Evolutionary conservation across 1,139 yeast genomes (phyloP), one percentile per base, ranked within the genome.

Genomic region (Nematodospora anomalae): DNA sequence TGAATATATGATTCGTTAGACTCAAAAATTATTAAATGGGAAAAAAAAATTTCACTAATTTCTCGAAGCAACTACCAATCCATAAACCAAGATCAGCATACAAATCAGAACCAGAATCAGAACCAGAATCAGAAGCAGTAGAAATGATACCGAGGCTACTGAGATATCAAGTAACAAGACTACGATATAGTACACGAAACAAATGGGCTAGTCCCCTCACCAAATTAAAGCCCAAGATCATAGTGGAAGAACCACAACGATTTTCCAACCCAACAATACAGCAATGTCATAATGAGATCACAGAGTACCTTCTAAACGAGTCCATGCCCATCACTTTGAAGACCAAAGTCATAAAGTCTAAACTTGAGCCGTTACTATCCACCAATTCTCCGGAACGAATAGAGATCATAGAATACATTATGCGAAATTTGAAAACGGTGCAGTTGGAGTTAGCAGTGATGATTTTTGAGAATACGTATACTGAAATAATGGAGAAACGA

Each of bases 231-330:
- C 24, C 30, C 5, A 30, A 35, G 15, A 9, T 28, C 18, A 32
- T 37, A 26, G 30, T 42, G n/a, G 46, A 43, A 25, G 42, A 37
- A 27, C 43, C 43, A 2, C 9, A 26, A 16, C 7, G 15, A 12
- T 41, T 34, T 20, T 9, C 32, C n/a, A 32, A 39, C 26, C 28
- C 32, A n/a, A 29, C 6, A 6, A 16, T 38, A 3, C 35, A 35
- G 23, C 24, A 20, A 12, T 32, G 29, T 18, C 34, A 41, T 23
- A 33, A 32, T 21, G 43, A 36, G 9, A 28, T 43, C 8, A 27
- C 34, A 11, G 26, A 26, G 9, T 41, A 36, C 20, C 22, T 41
- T 16, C 2, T 22, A 8, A 33, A 32, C 16, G 24, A 26, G 3
- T 13, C 29, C 9, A 11, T 41, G 16, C 29, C 45, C 2, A 27